These are phyloP conservation scores for Bretschneidera sinensis DNA, from an alignment of 345 rosid species.

Conservation along the genomic window DNA sequence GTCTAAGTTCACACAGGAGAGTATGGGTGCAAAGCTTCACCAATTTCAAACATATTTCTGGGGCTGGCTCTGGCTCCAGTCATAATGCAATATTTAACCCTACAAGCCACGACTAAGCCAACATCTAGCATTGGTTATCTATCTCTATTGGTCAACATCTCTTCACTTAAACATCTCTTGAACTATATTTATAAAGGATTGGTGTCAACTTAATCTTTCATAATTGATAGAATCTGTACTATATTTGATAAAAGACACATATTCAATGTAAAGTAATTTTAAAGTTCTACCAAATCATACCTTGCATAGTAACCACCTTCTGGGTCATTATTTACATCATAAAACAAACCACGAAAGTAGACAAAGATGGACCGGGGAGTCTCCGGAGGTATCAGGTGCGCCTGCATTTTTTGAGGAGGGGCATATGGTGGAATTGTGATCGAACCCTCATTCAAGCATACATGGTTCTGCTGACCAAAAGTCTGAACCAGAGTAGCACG, in stretches of 20 bases:
- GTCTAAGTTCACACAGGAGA: too few species aligned
- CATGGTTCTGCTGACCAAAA: slow-evolving; percentile 91
- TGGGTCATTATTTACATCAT: slow-evolving; percentile 90
- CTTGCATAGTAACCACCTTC: slow-evolving; percentile 98
- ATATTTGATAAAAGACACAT: not conserved
- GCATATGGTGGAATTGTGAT: slow-evolving; percentile 96
- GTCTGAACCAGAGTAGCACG: slow-evolving; percentile 94
- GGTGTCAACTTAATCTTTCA: too few species aligned
- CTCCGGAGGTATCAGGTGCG: slow-evolving; percentile 69
- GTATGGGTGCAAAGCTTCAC: too few species aligned
- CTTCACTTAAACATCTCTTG: too few species aligned
- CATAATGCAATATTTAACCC: too few species aligned
- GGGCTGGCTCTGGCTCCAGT: too few species aligned
- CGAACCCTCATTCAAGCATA: slow-evolving; percentile 84
- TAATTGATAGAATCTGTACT: not conserved
- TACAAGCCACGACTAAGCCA: too few species aligned
- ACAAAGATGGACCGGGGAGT: slow-evolving; percentile 89
- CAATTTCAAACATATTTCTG: too few species aligned
- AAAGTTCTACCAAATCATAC: slow-evolving; percentile 29
- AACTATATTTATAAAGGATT: too few species aligned
- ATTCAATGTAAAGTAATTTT: not conserved
- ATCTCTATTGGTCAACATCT: too few species aligned
- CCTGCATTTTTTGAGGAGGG: slow-evolving; percentile 91
- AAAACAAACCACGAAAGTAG: slow-evolving; percentile 92
- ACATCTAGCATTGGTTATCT: too few species aligned